Base-by-base conservation (phyloP, 148 eudicot species). In the Dianthus caryophyllus region DNA sequence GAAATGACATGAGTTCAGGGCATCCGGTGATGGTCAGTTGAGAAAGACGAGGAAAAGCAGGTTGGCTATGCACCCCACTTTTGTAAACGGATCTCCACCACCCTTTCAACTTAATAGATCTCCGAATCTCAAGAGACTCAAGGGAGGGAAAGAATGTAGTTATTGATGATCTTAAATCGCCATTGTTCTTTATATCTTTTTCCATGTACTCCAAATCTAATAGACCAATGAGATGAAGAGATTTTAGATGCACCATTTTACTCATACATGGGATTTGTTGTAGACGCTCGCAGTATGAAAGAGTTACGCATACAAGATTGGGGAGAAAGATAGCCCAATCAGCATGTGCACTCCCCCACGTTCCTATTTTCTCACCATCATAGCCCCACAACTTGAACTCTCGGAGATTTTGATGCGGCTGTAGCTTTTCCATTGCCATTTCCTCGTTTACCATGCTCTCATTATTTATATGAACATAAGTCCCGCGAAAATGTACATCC, bases 81-180 rank as follows among this genome's bases (percentile, higher is more conserved):
- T 0, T 9, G 10, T 22, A 8, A 5, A 3, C n/a, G 26, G 38
- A 17, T 5, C 57, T 29, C 67, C 77, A 11, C 81, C 77, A 73
- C 20, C 66, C 64, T 30, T 48, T 57, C 70, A 77, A 39, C 10
- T 69, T 55, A 0, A 4, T 15, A 41, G 64, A 0, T 2, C 0
- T 21, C 0, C 0, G 0, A 12, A 77, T 14, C 26, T 21, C 9
- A 4, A 77, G 74, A 0, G 1, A 7, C 46, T 61, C 46, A 41
- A 76, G 71, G 43, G 64, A 71, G 1, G 71, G 67, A 13, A 76
- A 76, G 63, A 59, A 71, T 14, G 51, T 24, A 30, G 14, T 14
- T 2, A 8, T 16, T 9, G 17, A 6, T 0, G 18, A 36, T 44
- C 12, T n/a, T 38, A 6, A 5, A 18, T 13, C 9, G 0, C 18